These are phyloP conservation scores for Euphorbia pulcherrima DNA, from an alignment of 345 rosid genomes.

Conservation along the genomic window DNA sequence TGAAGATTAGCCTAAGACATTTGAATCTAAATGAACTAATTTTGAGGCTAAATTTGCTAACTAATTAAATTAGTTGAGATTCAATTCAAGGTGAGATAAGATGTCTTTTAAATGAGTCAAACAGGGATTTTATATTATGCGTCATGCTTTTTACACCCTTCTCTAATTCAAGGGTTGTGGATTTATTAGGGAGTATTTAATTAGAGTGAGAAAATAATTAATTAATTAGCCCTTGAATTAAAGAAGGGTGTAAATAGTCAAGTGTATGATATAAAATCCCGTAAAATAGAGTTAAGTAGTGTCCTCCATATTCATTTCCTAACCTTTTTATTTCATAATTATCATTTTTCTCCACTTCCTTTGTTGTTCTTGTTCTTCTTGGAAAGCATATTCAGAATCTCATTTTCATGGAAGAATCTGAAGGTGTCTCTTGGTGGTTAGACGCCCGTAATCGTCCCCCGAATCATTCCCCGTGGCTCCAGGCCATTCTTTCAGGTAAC, in stretches of 20 bases:
- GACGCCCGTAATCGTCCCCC: conserved; percentile 37
- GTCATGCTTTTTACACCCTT: too few relatives aligned
- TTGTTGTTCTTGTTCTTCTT: background rate
- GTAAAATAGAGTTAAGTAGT: conserved; percentile 3
- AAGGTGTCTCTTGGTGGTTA: conserved; percentile 32
- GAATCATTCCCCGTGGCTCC: conserved; percentile 46
- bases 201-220: too few relatives aligned
- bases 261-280: too few relatives aligned
- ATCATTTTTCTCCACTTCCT: background rate
- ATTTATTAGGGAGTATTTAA: too few relatives aligned
- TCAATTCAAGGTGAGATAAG: conserved; percentile 8
- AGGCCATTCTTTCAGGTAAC: conserved; percentile 39
- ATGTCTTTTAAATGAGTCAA: conserved; percentile 9
- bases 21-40: background rate
- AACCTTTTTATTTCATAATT: background rate
- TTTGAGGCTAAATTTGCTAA: background rate
- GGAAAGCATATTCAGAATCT: background rate
- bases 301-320: background rate
- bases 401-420: conserved; percentile 12
- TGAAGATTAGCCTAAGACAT: background rate
- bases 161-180: too few relatives aligned
- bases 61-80: background rate
- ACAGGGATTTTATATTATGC: too few relatives aligned
- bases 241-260: too few relatives aligned
- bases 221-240: too few relatives aligned